Percentiles rank a stretch among this genome's conserved stretches.
phyloP scores from a whole-genome alignment of 2,329 filamentous ascomycete species.

The Orbilia quercus region DNA sequence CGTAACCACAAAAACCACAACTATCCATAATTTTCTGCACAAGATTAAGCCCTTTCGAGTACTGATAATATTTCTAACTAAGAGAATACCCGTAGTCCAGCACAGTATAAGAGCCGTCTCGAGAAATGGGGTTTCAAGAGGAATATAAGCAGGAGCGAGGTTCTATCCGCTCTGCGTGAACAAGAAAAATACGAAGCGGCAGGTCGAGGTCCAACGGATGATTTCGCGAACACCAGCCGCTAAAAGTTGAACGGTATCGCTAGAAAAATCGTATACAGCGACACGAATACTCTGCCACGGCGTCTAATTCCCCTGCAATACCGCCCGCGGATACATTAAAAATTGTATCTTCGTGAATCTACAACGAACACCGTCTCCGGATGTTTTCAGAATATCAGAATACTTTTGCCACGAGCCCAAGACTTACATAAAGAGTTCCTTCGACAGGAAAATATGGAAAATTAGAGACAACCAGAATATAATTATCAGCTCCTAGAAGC shows the following conservation, averaged over 20 bases:
- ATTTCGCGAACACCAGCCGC: background rate
- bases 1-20: background rate
- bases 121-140: constrained; percentile 2
- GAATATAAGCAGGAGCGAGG: background rate
- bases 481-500: background rate
- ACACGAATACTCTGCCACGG: background rate
- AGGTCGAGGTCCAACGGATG: background rate
- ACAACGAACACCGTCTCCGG: background rate
- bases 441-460: background rate
- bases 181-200: background rate
- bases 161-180: background rate
- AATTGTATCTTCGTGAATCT: no score
- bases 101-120: background rate
- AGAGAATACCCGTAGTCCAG: background rate
- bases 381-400: constrained; percentile 1
- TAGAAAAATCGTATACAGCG: background rate
- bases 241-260: background rate
- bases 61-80: background rate
- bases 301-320: background rate
- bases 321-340: background rate
- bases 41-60: no score
- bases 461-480: background rate
- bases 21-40: no score
- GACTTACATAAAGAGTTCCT: background rate
- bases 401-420: background rate